phyloP scores from a whole-genome alignment of 495 filamentous ascomycete species.

The Penicillium angulare region DNA sequence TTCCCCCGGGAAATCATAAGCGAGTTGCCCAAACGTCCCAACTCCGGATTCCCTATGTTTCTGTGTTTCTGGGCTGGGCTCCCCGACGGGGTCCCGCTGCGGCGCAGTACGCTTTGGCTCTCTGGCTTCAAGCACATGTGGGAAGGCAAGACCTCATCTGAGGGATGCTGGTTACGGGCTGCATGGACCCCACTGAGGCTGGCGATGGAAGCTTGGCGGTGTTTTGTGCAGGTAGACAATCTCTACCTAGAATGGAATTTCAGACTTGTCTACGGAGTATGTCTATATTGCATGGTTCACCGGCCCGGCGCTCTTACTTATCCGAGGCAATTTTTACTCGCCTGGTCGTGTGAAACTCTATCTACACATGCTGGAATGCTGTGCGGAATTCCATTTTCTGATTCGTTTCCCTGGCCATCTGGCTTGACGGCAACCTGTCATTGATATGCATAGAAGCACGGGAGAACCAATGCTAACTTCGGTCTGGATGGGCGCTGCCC shows the following conservation, averaged over 20 bases:
- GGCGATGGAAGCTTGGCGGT: background rate
- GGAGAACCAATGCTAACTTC: conserved; percentile 24
- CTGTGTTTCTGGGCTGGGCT: conserved; percentile 12
- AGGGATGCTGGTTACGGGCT: background rate
- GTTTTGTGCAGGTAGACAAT: too few relatives aligned
- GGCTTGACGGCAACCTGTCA: conserved; percentile 19
- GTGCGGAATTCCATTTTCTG: background rate
- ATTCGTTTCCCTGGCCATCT: conserved; percentile 1
- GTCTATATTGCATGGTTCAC: too few relatives aligned
- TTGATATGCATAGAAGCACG: conserved; percentile 35
- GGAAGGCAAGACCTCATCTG: background rate
- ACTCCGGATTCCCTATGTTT: conserved; percentile 12
- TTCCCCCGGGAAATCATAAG: too few relatives aligned
- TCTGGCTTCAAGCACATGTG: background rate
- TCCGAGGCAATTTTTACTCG: background rate
- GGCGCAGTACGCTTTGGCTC: conserved; percentile 4
- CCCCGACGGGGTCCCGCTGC: conserved; percentile 23
- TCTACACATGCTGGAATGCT: background rate
- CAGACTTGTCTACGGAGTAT: too few relatives aligned
- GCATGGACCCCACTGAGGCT: background rate
- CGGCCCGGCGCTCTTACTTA: too few relatives aligned
- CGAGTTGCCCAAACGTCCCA: too few relatives aligned
- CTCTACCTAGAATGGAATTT: too few relatives aligned
- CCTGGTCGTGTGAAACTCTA: background rate
- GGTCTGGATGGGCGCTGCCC: too few relatives aligned